A percentile compares a stretch with the other conserved stretches of the same genome.
Evolutionary conservation across 306 rosid species (phyloP).

Genomic region (Dalbergia cultrata): DNA sequence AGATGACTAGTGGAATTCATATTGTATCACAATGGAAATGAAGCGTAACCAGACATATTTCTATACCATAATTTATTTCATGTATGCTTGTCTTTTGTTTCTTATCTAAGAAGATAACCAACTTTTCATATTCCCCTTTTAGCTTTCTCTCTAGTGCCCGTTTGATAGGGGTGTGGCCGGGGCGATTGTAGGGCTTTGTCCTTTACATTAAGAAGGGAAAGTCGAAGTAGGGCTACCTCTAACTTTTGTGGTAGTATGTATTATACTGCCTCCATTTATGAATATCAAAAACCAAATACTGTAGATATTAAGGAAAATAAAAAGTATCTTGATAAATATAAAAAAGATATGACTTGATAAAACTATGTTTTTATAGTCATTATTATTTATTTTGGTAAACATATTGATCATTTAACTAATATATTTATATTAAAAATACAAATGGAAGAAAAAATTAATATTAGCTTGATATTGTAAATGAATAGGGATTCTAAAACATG

Average conservation of each 20-base stretch:
- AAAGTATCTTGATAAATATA: no score
- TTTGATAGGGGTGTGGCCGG: neutral
- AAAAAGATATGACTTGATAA: no score
- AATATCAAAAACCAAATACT: no score
- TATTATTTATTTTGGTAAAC: no score
- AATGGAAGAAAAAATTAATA: no score
- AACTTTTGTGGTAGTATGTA: constrained; percentile 25
- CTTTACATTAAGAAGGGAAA: constrained; percentile 24
- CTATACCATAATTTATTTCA: constrained; percentile 9
- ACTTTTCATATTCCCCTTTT: constrained; percentile 5
- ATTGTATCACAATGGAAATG: constrained; percentile 30
- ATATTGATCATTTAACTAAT: no score
- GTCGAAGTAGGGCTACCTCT: constrained; percentile 19
- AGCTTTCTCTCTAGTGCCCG: constrained; percentile 16
- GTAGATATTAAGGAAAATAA: no score
- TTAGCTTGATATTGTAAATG: no score
- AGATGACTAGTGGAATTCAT: constrained; percentile 47
- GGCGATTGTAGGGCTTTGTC: neutral
- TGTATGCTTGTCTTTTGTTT: constrained; percentile 39
- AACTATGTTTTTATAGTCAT: no score
- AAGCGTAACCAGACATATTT: constrained; percentile 6
- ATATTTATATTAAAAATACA: no score
- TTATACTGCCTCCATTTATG: no score
- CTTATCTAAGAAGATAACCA: constrained; percentile 38
- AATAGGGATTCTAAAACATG: no score